Percentiles rank a stretch among this genome's conserved stretches.
Conservation (phyloP, 345 rosid genomes). For the Eucalyptus cloeziana region DNA sequence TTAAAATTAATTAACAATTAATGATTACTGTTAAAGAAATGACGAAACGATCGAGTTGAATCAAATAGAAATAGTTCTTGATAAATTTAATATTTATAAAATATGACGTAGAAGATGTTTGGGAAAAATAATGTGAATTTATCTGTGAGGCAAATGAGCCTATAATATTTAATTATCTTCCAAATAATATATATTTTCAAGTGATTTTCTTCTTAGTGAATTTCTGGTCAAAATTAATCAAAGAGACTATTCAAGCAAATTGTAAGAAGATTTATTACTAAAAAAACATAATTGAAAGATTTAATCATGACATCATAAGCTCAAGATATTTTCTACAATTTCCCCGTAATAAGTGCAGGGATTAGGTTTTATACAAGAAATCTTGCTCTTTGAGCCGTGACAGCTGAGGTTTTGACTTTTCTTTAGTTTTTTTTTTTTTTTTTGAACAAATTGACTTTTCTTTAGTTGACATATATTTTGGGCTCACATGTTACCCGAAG, state of each 20-base stretch:
- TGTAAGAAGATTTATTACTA: fast-evolving
- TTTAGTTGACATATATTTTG: not conserved
- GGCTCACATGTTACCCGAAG: not conserved
- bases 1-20: not conserved
- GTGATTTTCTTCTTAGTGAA: fast-evolving
- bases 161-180: not conserved
- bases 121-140: not conserved
- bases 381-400: not conserved
- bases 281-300: not conserved
- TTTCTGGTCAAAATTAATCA: fast-evolving
- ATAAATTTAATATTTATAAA: not conserved
- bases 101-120: not conserved
- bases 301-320: fast-evolving
- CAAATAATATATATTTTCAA: not conserved
- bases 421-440: too few relatives aligned
- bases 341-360: not conserved
- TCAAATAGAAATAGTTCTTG: not conserved
- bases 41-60: fast-evolving
- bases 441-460: not conserved
- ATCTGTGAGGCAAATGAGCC: not conserved
- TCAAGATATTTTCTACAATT: not conserved
- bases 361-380: not conserved
- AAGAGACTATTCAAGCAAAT: not conserved
- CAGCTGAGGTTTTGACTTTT: not conserved
- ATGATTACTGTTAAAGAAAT: not conserved